Base-by-base conservation (phyloP, 345 rosid genomes). In the Aegle marmelos region DNA sequence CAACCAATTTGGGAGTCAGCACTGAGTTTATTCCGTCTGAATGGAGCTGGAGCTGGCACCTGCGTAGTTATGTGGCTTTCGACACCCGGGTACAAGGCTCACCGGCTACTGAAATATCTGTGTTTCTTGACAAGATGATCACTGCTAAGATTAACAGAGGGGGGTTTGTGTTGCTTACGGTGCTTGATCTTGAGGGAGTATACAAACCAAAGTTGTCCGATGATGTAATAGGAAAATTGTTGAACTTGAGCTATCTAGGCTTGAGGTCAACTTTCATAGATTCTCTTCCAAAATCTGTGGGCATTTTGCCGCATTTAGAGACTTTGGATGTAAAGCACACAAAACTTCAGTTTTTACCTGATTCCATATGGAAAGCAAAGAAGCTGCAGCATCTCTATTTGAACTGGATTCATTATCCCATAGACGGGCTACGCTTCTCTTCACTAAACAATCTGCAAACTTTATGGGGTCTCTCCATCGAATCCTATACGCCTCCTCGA, bases 251-350 rank as follows among this genome's bases (percentile, higher is more conserved):
- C 1, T 31, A 63, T 8, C 37, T 63, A 16, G 37, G 68, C 34
- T 63, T 63, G 39, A 63, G 68, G 33, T 63, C 68, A 13, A 63
- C 68, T 30, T 31, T 33, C 21, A 31, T 63, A 63, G 67, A 63
- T 31, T 63, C 37, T 19, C 67, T 30, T 30, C 67, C 67, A 63
- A 30, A 27, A 27, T 63, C 37, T 30, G 67, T 63, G 37, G 67
- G 67, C 2, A 63, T 30, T 62, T 11, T 62, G 67, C 67, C 67
- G 31, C 33, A 3, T 30, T 31, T 63, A 63, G 37, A 63, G 67
- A 63, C n/a, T 0, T 63, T 63, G 22, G 67, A 63, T 59, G 30
- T 59, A 14, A 86, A 86, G 79, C 81, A 86, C 83, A 86, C 84
- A 1, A 76, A 58, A 0, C 75, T 86, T 30, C 60, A 72, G 22